Evolutionary conservation across 176 grass and related monocot species (phyloP), one percentile per base, ranked within the genome.

Genomic region (Neostapfia colusana): DNA sequence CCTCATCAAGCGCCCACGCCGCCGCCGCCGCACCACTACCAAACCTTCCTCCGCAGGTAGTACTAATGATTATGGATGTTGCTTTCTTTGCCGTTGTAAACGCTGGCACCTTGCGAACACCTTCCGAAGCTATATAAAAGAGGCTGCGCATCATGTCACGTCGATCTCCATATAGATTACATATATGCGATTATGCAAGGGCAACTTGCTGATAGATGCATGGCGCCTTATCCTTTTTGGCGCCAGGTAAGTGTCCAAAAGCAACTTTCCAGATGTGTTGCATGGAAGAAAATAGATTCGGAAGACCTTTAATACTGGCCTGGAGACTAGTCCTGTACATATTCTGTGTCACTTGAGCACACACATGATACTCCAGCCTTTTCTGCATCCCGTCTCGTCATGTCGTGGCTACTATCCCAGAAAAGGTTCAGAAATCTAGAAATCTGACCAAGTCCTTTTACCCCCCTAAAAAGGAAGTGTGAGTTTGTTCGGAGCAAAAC

Each of bases 231-330:
- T 13, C 9, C 13, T 15, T 45, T 45, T 45, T 45, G 43, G 43
- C n/a, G 65, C 57, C 21, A 66, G 73, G 55, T 48, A 16, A 77
- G 35, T 71, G 67, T 39, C 72, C 27, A 76, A 76, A 63, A 44
- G 18, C 69, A 18, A 26, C 72, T 76, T 45, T 45, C 43, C 9
- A 15, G 40, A 42, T 42, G 10, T 42, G n/a, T 42, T 9, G 40
- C 40, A 42, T 9, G 40, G 40, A 42, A 42, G 43, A 14, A 45
- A 45, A 45, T 45, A 45, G 12, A 41, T 6, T 43, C 70, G 81
- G 72, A 68, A 50, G 82, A 77, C 43, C 48, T 89, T 66, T 64
- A 59, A 3, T 71, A 85, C 77, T 85, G 82, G 65, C 77, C 81
- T 35, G 57, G 39, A 48, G 81, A 81, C 24, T 76, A 70, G 48